phyloP scores from a whole-genome alignment of 108 stramenopile genomes.

The Fragilariopsis cylindrus region DNA sequence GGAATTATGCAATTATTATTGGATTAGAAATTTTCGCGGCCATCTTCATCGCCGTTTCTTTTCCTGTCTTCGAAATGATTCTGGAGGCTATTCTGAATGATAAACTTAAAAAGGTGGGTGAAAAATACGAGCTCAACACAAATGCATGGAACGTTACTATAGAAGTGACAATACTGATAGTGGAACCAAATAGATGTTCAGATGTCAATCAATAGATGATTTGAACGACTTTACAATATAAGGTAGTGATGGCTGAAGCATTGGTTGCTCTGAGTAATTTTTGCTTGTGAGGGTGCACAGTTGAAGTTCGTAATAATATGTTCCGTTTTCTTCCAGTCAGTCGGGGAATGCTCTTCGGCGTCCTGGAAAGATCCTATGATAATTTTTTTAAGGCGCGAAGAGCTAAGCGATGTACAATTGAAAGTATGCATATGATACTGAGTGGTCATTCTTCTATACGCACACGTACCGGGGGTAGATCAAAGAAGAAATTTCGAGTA shows the following conservation, averaged over 20 bases:
- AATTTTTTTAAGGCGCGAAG: constrained; percentile 24
- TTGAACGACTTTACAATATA: too few species aligned
- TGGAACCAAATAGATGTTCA: background rate
- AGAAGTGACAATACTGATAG: background rate
- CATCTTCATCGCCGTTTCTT: constrained; percentile 70
- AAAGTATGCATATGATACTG: constrained; percentile 25
- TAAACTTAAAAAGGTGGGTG: constrained; percentile 83
- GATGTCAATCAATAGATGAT: too few species aligned
- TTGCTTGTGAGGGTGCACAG: too few species aligned
- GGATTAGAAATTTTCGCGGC: constrained; percentile 65
- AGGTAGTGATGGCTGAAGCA: too few species aligned
- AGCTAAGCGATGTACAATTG: constrained; percentile 37
- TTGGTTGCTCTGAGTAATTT: too few species aligned
- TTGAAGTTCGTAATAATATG: background rate
- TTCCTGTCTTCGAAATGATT: constrained; percentile 87
- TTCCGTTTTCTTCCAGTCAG: constrained; percentile 40
- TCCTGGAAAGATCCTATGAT: constrained; percentile 32
- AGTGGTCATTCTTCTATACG: constrained; percentile 29
- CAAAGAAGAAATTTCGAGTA: too few species aligned
- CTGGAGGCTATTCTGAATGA: constrained; percentile 81
- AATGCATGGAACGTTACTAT: constrained; percentile 59
- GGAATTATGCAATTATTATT: constrained; percentile 70
- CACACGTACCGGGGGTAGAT: too few species aligned
- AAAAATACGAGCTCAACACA: constrained; percentile 77
- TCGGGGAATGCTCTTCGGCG: constrained; percentile 36